A percentile compares a stretch with the other conserved stretches of the same genome.
phyloP scores from a whole-genome alignment of 2,329 filamentous ascomycete species.

The Epicoccum nigrum region DNA sequence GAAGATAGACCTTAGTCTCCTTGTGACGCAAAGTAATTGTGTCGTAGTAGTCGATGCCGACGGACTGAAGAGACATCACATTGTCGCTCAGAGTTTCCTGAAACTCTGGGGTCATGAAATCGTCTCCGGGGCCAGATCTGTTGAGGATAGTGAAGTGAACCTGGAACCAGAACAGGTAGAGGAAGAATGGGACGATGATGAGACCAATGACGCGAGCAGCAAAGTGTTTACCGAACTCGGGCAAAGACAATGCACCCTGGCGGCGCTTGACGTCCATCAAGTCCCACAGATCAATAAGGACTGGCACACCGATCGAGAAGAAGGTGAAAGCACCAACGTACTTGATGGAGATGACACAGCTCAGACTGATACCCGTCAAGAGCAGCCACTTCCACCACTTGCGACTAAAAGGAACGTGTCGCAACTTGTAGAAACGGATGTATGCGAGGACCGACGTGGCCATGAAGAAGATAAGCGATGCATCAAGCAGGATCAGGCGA shows the following conservation, averaged over 20 bases:
- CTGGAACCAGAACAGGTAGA: slow-evolving; percentile 99
- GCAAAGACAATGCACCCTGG: slow-evolving; percentile 78
- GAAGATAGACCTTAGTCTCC: slow-evolving; percentile 94
- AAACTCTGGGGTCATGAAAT: slow-evolving; percentile 98
- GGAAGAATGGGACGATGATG: slow-evolving; percentile 90
- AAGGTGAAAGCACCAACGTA: slow-evolving; percentile 98
- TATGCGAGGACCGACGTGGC: slow-evolving; percentile 92
- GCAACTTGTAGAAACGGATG: slow-evolving; percentile 95
- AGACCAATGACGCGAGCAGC: slow-evolving; percentile 83
- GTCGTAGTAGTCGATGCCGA: slow-evolving; percentile 90
- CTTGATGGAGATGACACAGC: slow-evolving; percentile 98
- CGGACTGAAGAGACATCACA: slow-evolving; percentile 82
- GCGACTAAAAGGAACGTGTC: slow-evolving; percentile 84
- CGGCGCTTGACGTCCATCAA: slow-evolving; percentile 87
- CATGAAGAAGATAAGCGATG: slow-evolving; percentile 94
- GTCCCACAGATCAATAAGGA: slow-evolving; percentile 93
- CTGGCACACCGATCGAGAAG: slow-evolving; percentile 92
- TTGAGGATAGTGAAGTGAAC: slow-evolving; percentile 92
- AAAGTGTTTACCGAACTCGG: slow-evolving; percentile 88
- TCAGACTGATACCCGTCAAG: slow-evolving; percentile 89
- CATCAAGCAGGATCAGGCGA: slow-evolving; percentile 90
- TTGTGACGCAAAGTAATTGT: slow-evolving; percentile 89
- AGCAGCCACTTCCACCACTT: slow-evolving; percentile 99
- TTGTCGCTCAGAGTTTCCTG: slow-evolving; percentile 98
- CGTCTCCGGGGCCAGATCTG: slow-evolving; percentile 90